Evolutionary conservation across 1,284 basidiomycete genomes (phyloP).

Genomic region (Ganoderma resinaceum): DNA sequence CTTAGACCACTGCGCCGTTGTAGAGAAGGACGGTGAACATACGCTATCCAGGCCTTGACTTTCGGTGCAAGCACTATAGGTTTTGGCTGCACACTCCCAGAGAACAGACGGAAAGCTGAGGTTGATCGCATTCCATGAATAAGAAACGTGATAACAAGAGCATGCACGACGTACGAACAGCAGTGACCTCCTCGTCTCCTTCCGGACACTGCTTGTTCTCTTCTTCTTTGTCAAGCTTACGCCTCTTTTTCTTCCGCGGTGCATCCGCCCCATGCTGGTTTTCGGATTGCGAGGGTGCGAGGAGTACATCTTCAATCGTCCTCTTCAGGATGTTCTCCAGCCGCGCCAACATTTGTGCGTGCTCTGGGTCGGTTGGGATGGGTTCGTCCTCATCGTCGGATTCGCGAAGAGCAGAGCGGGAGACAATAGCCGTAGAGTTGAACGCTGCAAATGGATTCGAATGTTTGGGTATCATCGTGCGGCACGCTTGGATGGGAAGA

Average conservation of each 20-base stretch:
- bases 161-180: slow-evolving; percentile 22
- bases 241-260: slow-evolving; percentile 25
- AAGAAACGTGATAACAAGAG: not conserved
- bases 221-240: slow-evolving; percentile 11
- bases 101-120: slow-evolving; percentile 44
- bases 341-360: slow-evolving; percentile 29
- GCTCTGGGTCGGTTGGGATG: slow-evolving; percentile 18
- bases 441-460: slow-evolving; percentile 32
- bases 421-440: slow-evolving; percentile 29
- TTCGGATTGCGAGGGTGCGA: not conserved
- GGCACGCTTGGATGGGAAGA: too few species aligned
- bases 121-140: not conserved
- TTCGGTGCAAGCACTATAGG: slow-evolving; percentile 37
- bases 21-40: slow-evolving; percentile 11
- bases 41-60: slow-evolving; percentile 37
- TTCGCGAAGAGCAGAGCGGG: slow-evolving; percentile 33
- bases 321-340: slow-evolving; percentile 39
- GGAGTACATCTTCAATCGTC: slow-evolving; percentile 33
- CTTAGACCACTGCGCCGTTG: not conserved
- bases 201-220: slow-evolving; percentile 8
- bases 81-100: slow-evolving; percentile 34
- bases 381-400: slow-evolving; percentile 23
- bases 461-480: slow-evolving; percentile 32
- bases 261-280: slow-evolving; percentile 14
- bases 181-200: slow-evolving; percentile 3